Conservation (phyloP, 441 rosid genomes). For the Iberis amara region DNA sequence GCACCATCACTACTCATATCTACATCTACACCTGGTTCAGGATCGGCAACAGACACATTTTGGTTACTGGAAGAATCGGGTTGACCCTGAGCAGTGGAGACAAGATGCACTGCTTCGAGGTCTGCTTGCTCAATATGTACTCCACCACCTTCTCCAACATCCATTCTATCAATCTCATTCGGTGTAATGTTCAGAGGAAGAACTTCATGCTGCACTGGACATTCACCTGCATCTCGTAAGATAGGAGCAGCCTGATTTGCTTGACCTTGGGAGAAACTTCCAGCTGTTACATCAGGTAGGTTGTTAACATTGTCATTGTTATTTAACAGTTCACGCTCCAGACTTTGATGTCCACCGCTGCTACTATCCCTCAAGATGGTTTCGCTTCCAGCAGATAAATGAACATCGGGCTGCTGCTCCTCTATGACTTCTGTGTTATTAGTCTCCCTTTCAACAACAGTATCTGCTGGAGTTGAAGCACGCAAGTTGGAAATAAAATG, state of each 20-base stretch:
- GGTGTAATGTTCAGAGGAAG: conserved; percentile 49
- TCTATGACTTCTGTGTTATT: conserved; percentile 51
- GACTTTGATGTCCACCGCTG: conserved; percentile 45
- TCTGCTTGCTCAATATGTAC: conserved; percentile 40
- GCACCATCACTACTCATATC: conserved; percentile 69
- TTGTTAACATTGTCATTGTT: conserved; percentile 20
- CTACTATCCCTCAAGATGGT: conserved; percentile 42
- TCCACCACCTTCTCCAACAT: conserved; percentile 59
- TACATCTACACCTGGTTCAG: conserved; percentile 54
- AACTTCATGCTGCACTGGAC: conserved; percentile 39
- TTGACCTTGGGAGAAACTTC: conserved; percentile 27
- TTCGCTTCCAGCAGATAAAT: conserved; percentile 45
- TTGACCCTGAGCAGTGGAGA: conserved; percentile 42
- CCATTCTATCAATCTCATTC: conserved; percentile 68
- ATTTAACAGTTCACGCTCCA: conserved; percentile 34
- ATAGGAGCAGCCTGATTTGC: conserved; percentile 38
- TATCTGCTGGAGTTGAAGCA: conserved; percentile 43
- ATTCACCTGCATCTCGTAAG: conserved; percentile 34
- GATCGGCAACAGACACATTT: conserved; percentile 35
- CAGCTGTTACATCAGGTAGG: conserved; percentile 20
- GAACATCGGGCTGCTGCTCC: conserved; percentile 46
- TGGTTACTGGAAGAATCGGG: conserved; percentile 36
- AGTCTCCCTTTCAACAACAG: conserved; percentile 54
- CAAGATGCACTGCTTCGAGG: conserved; percentile 38
- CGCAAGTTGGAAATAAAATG: conserved; percentile 68